phyloP scores from a whole-genome alignment of 176 grass and related monocot genomes.

The Phyllostachys edulis region DNA sequence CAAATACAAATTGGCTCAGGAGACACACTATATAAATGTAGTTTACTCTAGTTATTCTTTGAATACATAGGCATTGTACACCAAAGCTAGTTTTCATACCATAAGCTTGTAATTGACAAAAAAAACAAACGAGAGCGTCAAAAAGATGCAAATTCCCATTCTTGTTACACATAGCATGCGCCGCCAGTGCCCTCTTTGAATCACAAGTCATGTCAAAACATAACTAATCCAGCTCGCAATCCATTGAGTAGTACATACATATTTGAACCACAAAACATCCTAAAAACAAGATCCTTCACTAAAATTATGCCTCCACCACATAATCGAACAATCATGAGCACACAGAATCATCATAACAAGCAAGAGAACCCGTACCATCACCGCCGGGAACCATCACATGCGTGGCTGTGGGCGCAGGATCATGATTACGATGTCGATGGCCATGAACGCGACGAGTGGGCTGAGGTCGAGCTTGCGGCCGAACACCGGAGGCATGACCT shows the following conservation, averaged over 20 bases:
- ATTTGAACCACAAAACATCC: background rate
- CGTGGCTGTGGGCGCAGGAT: slow-evolving; percentile 78
- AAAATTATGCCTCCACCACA: background rate
- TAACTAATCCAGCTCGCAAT: background rate
- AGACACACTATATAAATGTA: background rate
- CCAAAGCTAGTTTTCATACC: background rate
- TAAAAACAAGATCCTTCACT: background rate
- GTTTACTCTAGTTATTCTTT: background rate
- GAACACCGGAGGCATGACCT: slow-evolving; percentile 88
- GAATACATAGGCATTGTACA: background rate
- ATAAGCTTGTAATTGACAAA: background rate
- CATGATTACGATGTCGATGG: slow-evolving; percentile 76
- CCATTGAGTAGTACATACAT: background rate
- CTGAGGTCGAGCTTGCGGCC: slow-evolving; percentile 87
- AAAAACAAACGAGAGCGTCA: background rate
- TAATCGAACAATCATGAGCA: background rate
- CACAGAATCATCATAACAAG: background rate
- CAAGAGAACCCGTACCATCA: slow-evolving; percentile 8
- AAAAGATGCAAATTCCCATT: background rate
- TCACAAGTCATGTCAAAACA: background rate
- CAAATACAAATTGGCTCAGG: background rate
- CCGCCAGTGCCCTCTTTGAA: background rate
- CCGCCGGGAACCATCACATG: slow-evolving; percentile 47
- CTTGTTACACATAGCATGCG: background rate
- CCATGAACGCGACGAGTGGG: slow-evolving; percentile 85